Base-by-base conservation (phyloP, 139 green algal species). In the Chlorella sp. region DNA sequence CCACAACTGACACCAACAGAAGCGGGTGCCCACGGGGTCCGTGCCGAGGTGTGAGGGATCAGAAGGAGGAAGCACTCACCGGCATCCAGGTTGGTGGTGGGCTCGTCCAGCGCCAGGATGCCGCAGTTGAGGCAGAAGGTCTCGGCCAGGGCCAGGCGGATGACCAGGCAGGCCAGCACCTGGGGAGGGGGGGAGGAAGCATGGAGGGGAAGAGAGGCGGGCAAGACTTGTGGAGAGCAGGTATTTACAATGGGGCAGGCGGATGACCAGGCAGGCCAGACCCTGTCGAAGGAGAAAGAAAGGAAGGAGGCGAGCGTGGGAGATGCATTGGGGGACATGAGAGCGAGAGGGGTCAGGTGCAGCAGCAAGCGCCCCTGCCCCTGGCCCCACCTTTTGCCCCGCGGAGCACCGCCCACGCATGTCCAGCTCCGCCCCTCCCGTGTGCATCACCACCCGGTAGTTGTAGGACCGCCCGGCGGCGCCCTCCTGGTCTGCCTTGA, bases 111-210 rank as follows among this genome's bases (percentile, higher is more conserved):
- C 0, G 98, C 97, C 82, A 99, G 93, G 82, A 99, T 99, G 87
- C 98, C 98, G 86, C 98, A 99, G 92, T 99, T 98, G 34, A 99
- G 92, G 93, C 98, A 99, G 91, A 99, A 99, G 0, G 96, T 99
- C 93, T 99, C 98, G 28, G 98, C 97, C 81, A 99, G 94, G 0
- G 98, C 98, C 36, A 99, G 94, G 0, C 98, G 95, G 88, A 99
- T 99, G 94, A 99, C 96, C 39, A 99, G 95, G 94, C 97, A 99
- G 30, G 98, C 98, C 86, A 99, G 94, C 86, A 99, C 97, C 93
- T 96, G 95, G n/a, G 11, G 30, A 42, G 3, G 16, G 19, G 76
- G 28, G 19, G 30, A 39, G 26, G 26, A 26, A 26, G 26, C 71
- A 79, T 9, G 71, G 24, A 26, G 28, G 75, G 60, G 34, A 61